Base-by-base conservation (phyloP, 2,329 filamentous ascomycete genomes). In the Alternaria arborescens region DNA sequence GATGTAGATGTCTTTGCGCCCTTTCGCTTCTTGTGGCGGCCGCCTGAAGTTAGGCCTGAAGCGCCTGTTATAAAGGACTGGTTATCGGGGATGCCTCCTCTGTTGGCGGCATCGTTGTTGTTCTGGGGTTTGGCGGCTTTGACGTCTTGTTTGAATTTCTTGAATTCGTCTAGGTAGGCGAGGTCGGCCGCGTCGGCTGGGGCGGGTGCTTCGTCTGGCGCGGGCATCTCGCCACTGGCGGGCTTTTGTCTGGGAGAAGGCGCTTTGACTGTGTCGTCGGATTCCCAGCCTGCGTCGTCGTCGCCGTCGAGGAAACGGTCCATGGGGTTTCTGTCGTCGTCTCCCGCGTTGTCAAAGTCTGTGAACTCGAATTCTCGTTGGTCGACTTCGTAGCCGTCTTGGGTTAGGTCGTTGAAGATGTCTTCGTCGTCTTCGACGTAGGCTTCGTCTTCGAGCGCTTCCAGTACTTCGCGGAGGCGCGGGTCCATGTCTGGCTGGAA, bases 401-500 rank as follows among this genome's bases (percentile, higher is more conserved):
- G 82, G 20, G 92, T 88, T 44, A 97, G 81, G 67, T 89, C 80
- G 44, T 87, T 87, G 78, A 99, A 98, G 52, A 98, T 81, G 56
- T 95, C 91, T n/a, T 95, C 92, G 24, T 89, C 88, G 28, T 87
- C 85, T 36, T 94, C 94, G 2, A 99, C 94, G 74, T 93, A 99
- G 3, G 91, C 94, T 24, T 99, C 95, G 73, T 99, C 95, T 50
- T 99, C 95, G 30, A 99, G 82, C 11, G 95, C 95, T 79, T 97
- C 94, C 24, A 99, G 81, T 5, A 94, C 93, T 78, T 99, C 95
- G 46, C 95, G 87, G 68, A 99, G 78, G 40, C 94, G 86, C 2
- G 94, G 94, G 73, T 99, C 96, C 95, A 99, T 98, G 75, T 98
- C 94, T 7, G 96, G 95, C 79, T 99, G 91, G 78, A 99, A 97